phyloP scores from a whole-genome alignment of 768 basidiomycete species.

The Holtermannia corniformis region DNA sequence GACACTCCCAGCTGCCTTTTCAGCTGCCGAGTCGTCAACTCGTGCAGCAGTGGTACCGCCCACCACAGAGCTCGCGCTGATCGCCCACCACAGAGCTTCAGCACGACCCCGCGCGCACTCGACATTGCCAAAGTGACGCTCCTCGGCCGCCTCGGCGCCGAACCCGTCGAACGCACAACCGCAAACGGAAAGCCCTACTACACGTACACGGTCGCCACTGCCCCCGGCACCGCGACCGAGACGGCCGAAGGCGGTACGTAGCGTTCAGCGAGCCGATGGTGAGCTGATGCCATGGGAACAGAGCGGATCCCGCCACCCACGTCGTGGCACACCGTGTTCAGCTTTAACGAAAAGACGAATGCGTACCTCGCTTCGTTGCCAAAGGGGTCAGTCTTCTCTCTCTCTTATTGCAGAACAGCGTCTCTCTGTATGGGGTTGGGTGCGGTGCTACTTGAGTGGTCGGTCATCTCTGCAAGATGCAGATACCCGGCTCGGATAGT shows the following conservation, averaged over 20 bases:
- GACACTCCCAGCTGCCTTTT: no score
- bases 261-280: constrained; percentile 8
- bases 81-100: constrained; percentile 18
- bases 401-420: no score
- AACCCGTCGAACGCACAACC: constrained; percentile 20
- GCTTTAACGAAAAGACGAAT: constrained; percentile 23
- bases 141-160: constrained; percentile 23
- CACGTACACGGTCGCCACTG: constrained; percentile 27
- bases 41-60: no score
- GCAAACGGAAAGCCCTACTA: constrained; percentile 25
- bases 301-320: constrained; percentile 11
- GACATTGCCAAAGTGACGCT: constrained; percentile 24
- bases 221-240: constrained; percentile 4
- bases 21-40: no score
- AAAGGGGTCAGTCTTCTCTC: constrained; percentile 21
- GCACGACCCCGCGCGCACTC: constrained; percentile 3
- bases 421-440: no score
- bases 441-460: no score
- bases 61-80: no score
- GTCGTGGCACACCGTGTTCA: constrained; percentile 28
- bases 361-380: constrained; percentile 7
- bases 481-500: no score
- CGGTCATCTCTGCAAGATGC: no score
- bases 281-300: constrained; percentile 1
- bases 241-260: constrained; percentile 7